phyloP scores from a whole-genome alignment of 2,329 filamentous ascomycete species.

The Verticillium dahliae region DNA sequence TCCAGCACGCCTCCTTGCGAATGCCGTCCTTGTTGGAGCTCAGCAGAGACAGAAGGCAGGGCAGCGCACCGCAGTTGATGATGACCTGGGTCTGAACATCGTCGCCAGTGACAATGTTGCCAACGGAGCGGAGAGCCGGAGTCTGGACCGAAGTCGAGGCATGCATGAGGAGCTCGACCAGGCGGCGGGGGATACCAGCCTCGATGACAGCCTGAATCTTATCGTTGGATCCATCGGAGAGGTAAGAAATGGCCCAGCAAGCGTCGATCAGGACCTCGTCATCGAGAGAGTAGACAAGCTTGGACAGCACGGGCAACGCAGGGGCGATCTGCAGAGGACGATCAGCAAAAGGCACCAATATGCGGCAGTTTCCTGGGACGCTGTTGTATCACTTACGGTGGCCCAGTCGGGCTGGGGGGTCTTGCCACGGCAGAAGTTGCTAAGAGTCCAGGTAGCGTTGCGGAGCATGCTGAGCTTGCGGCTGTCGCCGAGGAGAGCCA shows the following conservation, averaged over 20 bases:
- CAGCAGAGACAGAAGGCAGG: constrained; percentile 85
- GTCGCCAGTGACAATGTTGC: constrained; percentile 97
- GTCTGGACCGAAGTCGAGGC: constrained; percentile 98
- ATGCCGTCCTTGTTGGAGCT: constrained; percentile 98
- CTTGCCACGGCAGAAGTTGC: constrained; percentile 99
- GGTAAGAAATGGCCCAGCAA: constrained; percentile 98
- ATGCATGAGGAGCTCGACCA: constrained; percentile 97
- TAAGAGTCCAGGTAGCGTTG: constrained; percentile 97
- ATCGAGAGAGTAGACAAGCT: constrained; percentile 96
- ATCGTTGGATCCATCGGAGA: constrained; percentile 96
- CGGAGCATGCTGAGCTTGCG: constrained; percentile 98
- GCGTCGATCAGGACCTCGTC: constrained; percentile 98
- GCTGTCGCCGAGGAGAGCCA: constrained; percentile 88
- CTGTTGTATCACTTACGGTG: constrained; percentile 59
- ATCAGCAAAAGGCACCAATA: neutral
- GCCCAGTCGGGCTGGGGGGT: constrained; percentile 97
- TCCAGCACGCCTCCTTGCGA: constrained; percentile 99
- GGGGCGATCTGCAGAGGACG: constrained; percentile 68
- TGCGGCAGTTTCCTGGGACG: neutral
- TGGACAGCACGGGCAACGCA: constrained; percentile 88
- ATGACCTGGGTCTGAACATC: constrained; percentile 99
- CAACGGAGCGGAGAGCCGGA: constrained; percentile 90
- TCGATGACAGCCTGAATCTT: constrained; percentile 99
- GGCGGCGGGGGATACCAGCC: constrained; percentile 89
- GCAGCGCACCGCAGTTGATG: constrained; percentile 93